Percentiles rank a stretch among this genome's conserved stretches.
Evolutionary conservation across 495 filamentous ascomycete species (phyloP).

Genomic region (Neurospora sp.): DNA sequence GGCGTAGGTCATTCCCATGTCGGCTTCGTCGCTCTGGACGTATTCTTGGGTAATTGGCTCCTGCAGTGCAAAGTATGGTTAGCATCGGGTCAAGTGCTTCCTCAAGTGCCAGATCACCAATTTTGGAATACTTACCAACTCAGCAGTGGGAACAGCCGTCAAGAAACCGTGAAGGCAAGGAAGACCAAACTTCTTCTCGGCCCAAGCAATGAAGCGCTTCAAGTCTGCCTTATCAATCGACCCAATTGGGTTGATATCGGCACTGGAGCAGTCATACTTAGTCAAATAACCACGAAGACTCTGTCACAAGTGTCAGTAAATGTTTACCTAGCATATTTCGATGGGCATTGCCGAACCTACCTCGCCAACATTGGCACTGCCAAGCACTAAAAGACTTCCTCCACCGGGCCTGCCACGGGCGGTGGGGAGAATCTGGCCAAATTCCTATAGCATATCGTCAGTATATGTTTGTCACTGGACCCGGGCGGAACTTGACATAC

Average conservation of each 20-base stretch:
- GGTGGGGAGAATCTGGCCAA: conserved; percentile 23
- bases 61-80: background rate
- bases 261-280: conserved; percentile 19
- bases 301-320: background rate
- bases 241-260: conserved; percentile 62
- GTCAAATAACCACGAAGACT: conserved; percentile 51
- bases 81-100: background rate
- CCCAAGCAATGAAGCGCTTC: conserved; percentile 67
- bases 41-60: conserved; percentile 66
- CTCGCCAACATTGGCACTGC: conserved; percentile 41
- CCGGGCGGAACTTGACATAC: background rate
- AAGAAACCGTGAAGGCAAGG: conserved; percentile 73
- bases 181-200: conserved; percentile 48
- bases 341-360: background rate
- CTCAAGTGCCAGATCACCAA: background rate
- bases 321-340: conserved; percentile 23
- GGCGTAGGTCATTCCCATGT: conserved; percentile 56
- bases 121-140: conserved; percentile 34
- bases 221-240: conserved; percentile 64
- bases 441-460: conserved; percentile 8
- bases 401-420: conserved; percentile 44
- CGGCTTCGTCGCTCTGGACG: conserved; percentile 62
- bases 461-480: background rate
- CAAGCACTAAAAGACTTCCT: conserved; percentile 30
- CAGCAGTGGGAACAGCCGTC: conserved; percentile 67